phyloP scores from a whole-genome alignment of 345 rosid species.

The Ailanthus altissimus region DNA sequence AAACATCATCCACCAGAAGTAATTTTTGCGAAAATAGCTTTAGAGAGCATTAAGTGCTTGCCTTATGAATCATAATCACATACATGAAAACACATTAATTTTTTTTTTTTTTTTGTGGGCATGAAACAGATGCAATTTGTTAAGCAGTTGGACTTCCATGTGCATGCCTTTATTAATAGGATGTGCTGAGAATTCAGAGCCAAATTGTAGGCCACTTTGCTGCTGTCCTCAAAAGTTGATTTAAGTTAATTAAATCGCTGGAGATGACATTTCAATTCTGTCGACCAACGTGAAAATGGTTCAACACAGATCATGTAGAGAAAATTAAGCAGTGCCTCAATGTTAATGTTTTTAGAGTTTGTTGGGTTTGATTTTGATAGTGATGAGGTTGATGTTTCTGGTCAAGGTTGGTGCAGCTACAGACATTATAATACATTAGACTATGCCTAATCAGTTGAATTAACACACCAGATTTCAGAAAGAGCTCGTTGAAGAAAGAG shows the following conservation, averaged over 20 bases:
- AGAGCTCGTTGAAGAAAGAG: background rate
- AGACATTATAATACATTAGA: background rate
- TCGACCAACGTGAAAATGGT: background rate
- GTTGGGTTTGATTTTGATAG: too few relatives aligned
- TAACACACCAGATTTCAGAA: too few relatives aligned
- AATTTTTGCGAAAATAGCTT: background rate
- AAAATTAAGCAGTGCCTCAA: too few relatives aligned
- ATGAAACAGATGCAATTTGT: background rate
- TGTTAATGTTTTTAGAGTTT: too few relatives aligned
- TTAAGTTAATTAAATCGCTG: background rate
- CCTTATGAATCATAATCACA: background rate
- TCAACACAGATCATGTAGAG: too few relatives aligned
- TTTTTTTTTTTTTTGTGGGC: background rate
- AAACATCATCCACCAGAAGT: too few relatives aligned
- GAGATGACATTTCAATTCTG: background rate
- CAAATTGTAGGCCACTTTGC: background rate
- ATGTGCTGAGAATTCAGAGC: background rate
- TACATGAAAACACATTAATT: background rate
- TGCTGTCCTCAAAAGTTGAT: background rate
- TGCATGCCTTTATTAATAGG: background rate
- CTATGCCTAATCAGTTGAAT: too few relatives aligned
- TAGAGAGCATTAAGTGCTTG: background rate
- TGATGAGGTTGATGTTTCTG: too few relatives aligned
- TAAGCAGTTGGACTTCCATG: background rate
- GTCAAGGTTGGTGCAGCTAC: background rate